Evolutionary conservation across 2,329 filamentous ascomycete species (phyloP), one percentile per base, ranked within the genome.

Genomic region (Exutisphaerella laricina): DNA sequence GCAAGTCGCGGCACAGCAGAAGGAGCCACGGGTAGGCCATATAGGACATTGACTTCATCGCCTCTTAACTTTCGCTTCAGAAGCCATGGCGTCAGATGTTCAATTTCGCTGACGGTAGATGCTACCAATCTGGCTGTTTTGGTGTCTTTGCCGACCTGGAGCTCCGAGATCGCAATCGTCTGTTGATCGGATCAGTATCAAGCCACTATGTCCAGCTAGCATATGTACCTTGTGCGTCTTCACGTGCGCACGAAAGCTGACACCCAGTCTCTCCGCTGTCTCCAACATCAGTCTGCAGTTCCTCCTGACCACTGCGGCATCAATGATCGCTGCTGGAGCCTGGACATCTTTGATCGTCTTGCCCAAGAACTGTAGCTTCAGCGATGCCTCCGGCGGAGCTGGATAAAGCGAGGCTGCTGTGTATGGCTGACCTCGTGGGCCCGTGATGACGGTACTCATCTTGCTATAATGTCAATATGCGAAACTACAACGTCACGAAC

Each of bases 181-280:
- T 84, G 26, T 12, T 31, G 14, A 32, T 37, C 29, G 18, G 3
- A 18, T 37, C 22, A 32, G 14, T 31, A 16, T 18, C 9, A 9
- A 32, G 23, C 12, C 18, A 42, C 7, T 31, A 6, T 16, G 2
- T 18, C 5, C 13, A 22, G 29, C 17, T 17, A 29, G 13, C 21
- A 20, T 8, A n/a, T 4, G 16, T 64, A 82, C 83, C 70, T 92
- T 92, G 63, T 92, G 86, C 16, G 84, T 88, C 66, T 92, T 92
- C 46, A 90, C 79, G 61, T 92, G 86, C 1, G 83, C 81, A 45
- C 86, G 72, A 69, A 87, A 90, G 5, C 73, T 74, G 17, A 89
- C 70, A 0, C 73, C 70, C 10, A 89, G 65, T 37, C 67, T 66
- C 29, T 73, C 61, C 10, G 76, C 74, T 0, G 84, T 77, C 9